Evolutionary conservation across 1,139 yeast species (phyloP), one percentile per base, ranked within the genome.

Genomic region (Yarrowia galli): DNA sequence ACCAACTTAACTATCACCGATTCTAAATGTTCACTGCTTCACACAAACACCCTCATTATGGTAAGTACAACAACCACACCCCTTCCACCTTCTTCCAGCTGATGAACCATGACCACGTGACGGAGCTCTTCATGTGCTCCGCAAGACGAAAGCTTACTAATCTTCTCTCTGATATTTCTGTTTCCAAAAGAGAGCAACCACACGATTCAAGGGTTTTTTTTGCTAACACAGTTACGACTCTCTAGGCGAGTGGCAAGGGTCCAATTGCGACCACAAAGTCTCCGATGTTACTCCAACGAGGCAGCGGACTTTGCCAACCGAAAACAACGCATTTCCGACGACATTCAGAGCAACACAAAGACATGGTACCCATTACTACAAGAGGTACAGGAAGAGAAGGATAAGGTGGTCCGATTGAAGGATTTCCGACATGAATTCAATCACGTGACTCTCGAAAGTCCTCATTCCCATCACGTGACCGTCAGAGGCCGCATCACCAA

Each of bases 401-500:
- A 58, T 20, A 69, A 53, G 22, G 65, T 45, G 9, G 15, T 70
- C 6, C 69, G 77, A 32, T 67, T 77, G 23, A 70, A 74, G 1
- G 74, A 72, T 13, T 68, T 75, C 28, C 45, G 2, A 51, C n/a
- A n/a, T n/a, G n/a, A 68, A 32, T 74, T 73, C 71, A 71, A 68
- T 13, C 67, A 66, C 9, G 54, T 69, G 64, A 13, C 71, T 65
- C 36, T 66, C 67, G 23, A 58, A 68, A 25, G 69, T 63, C 43
- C 70, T 60, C 18, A 68, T 67, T 8, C 66, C n/a, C 68, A 67
- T n/a, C 60, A 65, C 22, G 48, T 73, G 13, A 72, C 73, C 7
- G 67, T 83, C 2, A 88, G 86, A 71, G 97, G 96, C 0, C 83
- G 88, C 65, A 81, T 91, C 20, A 69, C 70, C 1, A 79, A 85